Base-by-base conservation (phyloP, 2,329 filamentous ascomycete genomes). In the Botryotinia convoluta region DNA sequence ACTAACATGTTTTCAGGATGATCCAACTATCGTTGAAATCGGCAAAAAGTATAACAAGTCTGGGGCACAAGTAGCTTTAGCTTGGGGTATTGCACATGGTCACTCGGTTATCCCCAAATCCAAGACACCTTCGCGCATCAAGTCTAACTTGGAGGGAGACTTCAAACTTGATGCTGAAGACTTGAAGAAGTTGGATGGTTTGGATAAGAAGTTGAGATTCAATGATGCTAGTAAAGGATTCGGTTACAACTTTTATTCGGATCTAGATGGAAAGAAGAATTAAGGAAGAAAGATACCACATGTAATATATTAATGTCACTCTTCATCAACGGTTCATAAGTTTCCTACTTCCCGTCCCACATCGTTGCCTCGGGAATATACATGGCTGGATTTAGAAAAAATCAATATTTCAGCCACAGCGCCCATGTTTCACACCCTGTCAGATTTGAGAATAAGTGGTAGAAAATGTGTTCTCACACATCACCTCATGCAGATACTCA, bases 101-200 rank as follows among this genome's bases (percentile, higher is more conserved):
- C 88, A 89, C 80, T 85, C 89, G 20, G 88, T 90, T 54, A 84
- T 91, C 74, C 89, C 89, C 73, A 92, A 91, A 85, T 90, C 87
- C 77, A 87, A 87, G 61, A 90, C 86, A 44, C 85, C 86, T 39
- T 83, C 83, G 51, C 84, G 89, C 54, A 91, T 91, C 75, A 83
- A 84, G 80, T 87, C 85, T 79, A 93, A 93, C 82, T 88, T 90
- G 79, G 84, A 89, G 79, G 86, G 87, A 75, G 87, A 89, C 78
- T 92, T 92, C 80, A 86, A 87, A 78, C 83, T 92, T 39, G 84
- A 85, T 1, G 77, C 79, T 0, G 86, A 87, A 69, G 90, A 92
- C 77, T 81, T 91, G 77, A 81, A 86, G 78, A 87, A 85, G 81
- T 87, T 81, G 68, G 75, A 73, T 65, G 63, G 68, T 26, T 82